Base-by-base conservation (phyloP, 306 rosid genomes). In the Corylus avellana region DNA sequence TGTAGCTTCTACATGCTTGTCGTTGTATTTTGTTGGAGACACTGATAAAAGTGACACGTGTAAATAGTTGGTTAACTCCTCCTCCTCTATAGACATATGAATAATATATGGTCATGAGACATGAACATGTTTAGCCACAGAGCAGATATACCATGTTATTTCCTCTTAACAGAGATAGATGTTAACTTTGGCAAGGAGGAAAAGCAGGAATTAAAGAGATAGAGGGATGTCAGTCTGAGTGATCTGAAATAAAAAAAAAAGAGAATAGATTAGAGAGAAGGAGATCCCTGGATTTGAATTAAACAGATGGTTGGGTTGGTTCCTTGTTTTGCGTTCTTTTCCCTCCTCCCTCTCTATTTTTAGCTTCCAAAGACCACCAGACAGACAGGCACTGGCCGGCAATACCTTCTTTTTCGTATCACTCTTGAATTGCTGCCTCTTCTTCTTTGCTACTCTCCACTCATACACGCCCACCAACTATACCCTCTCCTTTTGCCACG, bases 281-380 rank as follows among this genome's bases (percentile, higher is more conserved):
- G 8, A 6, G 46, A 42, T 5, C 46, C 46, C 46, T 42, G 46
- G 46, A 42, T 42, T 42, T 42, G 46, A 42, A 90, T 78, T 87
- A 83, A 92, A 83, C 90, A 84, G 78, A 75, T 78, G 86, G 81
- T 84, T 81, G 78, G 3, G 55, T 84, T 86, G 46, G 78, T 74
- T 87, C 97, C 97, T 66, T 69, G 17, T 89, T 86, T 90, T 89
- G 62, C 77, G 88, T 59, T 82, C 78, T 74, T 37, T 56, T 79
- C 53, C 69, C 44, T 42, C 46, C 5, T 7, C 69, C n/a, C 14
- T 74, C 14, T 77, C 89, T 87, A 84, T 72, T 72, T 86, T 86
- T 77, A 84, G 88, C 57, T 67, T 72, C 46, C 55, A 68, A 80
- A 84, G 78, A 84, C 83, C 83, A 77, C 82, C 61, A 80, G 75